Base-by-base conservation (phyloP, 306 rosid species). In the Oxytropis ochrocephala region DNA sequence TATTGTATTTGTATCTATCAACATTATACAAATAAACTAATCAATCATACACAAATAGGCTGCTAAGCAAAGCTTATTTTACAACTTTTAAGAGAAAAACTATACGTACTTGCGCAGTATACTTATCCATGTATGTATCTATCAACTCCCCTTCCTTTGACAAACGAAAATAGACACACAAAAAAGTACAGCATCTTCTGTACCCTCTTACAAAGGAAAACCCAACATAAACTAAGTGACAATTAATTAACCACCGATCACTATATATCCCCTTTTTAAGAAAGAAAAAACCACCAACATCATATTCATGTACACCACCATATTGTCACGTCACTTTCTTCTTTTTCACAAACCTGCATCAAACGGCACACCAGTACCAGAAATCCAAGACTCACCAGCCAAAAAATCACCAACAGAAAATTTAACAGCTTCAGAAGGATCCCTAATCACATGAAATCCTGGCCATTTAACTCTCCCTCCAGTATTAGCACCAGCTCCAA, bases 401-500 rank as follows among this genome's bases (percentile, higher is more conserved):
- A 91, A 58, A 43, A 89, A 87, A 13, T 76, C 67, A 2, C 81
- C 83, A 11, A 89, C 97, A 0, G 94, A 77, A 49, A 87, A 91
- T 24, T 86, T 74, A 1, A 18, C 81, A 0, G 91, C 97, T 74
- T 85, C 88, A 4, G 42, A 0, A 1, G 85, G 73, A 33, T 79
- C 63, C 0, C 42, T 76, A 8, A 91, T 75, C 0, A 85, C 86
- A 47, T n/a, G 90, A 76, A 78, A 91, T 2, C 97, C 96, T 0
- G 58, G 54, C 97, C 96, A 92, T 0, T 63, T 64, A 24, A 92
- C 97, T 69, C 97, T 81, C 7, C 96, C 83, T 0, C 17, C 75
- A 0, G 92, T 84, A 21, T 60, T 75, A 1, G 91, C 87, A 11
- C 98, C 95, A 1, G 71, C 27, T 6, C 98, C 98, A 0, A 57